These are phyloP conservation scores for Daldinia vernicosa DNA, from an alignment of 495 filamentous ascomycete genomes.

Conservation along the genomic window DNA sequence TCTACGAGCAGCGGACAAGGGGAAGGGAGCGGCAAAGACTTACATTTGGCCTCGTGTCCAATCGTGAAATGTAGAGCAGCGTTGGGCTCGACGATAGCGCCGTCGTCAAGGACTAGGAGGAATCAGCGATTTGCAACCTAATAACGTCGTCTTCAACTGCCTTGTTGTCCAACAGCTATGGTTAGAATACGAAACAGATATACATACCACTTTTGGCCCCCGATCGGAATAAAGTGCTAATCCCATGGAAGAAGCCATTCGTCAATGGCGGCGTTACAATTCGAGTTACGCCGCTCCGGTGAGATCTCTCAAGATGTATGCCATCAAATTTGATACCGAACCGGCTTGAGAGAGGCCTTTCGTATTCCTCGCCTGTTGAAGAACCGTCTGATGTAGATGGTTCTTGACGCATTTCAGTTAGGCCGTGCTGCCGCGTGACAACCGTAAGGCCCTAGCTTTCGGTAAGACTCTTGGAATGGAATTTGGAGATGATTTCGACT, in stretches of 20 bases:
- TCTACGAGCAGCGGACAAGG: not conserved
- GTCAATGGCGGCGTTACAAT: conserved; percentile 56
- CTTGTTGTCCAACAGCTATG: not conserved
- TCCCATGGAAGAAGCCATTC: conserved; percentile 55
- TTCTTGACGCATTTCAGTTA: conserved; percentile 57
- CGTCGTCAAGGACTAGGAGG: conserved; percentile 43
- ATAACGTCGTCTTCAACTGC: not conserved
- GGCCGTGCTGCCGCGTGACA: conserved; percentile 53
- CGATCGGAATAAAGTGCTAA: conserved; percentile 57
- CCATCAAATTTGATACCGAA: conserved; percentile 61
- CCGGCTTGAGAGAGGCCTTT: conserved; percentile 41
- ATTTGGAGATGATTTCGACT: not conserved
- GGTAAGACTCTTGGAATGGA: conserved; percentile 7
- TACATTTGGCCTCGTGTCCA: conserved; percentile 47
- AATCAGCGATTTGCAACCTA: not conserved
- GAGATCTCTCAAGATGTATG: conserved; percentile 53
- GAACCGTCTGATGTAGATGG: conserved; percentile 53
- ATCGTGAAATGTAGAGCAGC: conserved; percentile 58
- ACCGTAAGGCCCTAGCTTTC: conserved; percentile 52
- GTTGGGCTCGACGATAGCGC: conserved; percentile 52
- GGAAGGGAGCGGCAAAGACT: not conserved
- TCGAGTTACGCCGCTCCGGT: conserved; percentile 60
- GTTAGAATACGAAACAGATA: not conserved
- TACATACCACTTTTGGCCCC: conserved; percentile 49
- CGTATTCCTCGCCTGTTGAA: conserved; percentile 44